These are phyloP conservation scores for Kwoniella pini DNA, from an alignment of 768 basidiomycete species.

Conservation along the genomic window DNA sequence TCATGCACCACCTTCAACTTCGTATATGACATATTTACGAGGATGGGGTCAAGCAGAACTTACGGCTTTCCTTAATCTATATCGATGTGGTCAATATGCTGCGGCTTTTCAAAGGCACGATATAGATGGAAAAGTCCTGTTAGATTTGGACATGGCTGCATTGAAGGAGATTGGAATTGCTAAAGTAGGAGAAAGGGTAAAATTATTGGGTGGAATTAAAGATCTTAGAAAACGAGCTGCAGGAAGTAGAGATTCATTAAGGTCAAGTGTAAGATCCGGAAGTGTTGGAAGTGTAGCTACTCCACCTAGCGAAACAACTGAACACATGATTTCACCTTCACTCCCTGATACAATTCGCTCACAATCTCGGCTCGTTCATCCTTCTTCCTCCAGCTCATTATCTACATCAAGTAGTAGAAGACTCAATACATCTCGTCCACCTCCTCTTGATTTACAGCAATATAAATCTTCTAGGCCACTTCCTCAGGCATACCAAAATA, in stretches of 20 bases:
- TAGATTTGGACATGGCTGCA: conserved; percentile 83
- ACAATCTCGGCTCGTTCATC: conserved; percentile 11
- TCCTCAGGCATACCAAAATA: conserved; percentile 67
- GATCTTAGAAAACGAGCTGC: conserved; percentile 65
- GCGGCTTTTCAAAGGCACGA: conserved; percentile 77
- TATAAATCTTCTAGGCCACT: conserved; percentile 64
- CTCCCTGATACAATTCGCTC: background rate
- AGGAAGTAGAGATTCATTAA: conserved; percentile 13
- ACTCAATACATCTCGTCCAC: conserved; percentile 67
- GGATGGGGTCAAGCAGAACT: conserved; percentile 54
- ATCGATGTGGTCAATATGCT: conserved; percentile 71
- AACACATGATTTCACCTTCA: conserved; percentile 16
- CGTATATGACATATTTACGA: conserved; percentile 47
- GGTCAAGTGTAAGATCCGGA: conserved; percentile 34
- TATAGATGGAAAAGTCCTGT: conserved; percentile 84
- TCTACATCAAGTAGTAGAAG: conserved; percentile 45
- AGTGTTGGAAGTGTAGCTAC: conserved; percentile 37
- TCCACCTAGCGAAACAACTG: conserved; percentile 31
- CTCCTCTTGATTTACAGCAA: conserved; percentile 71
- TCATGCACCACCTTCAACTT: conserved; percentile 26
- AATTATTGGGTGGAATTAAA: conserved; percentile 84
- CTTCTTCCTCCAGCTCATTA: background rate
- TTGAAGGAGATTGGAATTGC: conserved; percentile 87
- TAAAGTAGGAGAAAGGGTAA: conserved; percentile 87
- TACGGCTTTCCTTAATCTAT: conserved; percentile 74